Evolutionary conservation across 2,329 filamentous ascomycete species (phyloP), one percentile per base, ranked within the genome.

Genomic region (Aspergillus novofumigatus): DNA sequence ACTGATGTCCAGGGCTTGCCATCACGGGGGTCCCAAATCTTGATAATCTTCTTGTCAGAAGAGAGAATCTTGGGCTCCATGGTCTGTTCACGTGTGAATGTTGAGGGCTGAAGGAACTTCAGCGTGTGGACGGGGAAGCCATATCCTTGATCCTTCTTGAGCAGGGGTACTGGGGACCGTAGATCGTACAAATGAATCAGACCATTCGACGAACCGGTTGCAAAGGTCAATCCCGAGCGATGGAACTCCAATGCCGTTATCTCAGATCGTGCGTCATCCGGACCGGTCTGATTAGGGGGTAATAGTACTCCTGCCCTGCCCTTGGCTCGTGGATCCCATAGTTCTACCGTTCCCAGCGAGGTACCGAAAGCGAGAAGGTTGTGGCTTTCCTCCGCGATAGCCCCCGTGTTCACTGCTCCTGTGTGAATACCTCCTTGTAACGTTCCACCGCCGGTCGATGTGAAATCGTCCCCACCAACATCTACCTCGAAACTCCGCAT

Each of bases 121-220:
- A 99, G 80, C 49, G 91, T 96, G 69, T 96, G 89, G 57, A 99
- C 91, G 0, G 93, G 85, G 70, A 92, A 95, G 2, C 93, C 93
- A 71, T 96, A 96, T 51, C 95, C 94, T 76, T 99, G 94, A 66
- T 97, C 93, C 73, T 97, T 97, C 70, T 88, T 90, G 51, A 97
- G 79, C 8, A 96, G 77, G 1, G 95, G 92, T 0, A 89, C 83
- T 0, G 94, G 92, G 23, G 91, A 92, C 69, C 94, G 89, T 52
- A 99, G 79, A 74, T 99, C 94, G 71, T 96, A 99, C 7, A 97
- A 83, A 67, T 95, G 89, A 49, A 97, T 86, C 50, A 97, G 83
- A 23, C 95, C 94, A 49, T 86, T 88, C 0, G 91, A 93, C n/a
- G 90, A 90, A 20, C 94, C 94, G 1, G 91, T 90, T 0, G 90